Conservation (phyloP, 352 stramenopile genomes). For the Pythium aristosporum region DNA sequence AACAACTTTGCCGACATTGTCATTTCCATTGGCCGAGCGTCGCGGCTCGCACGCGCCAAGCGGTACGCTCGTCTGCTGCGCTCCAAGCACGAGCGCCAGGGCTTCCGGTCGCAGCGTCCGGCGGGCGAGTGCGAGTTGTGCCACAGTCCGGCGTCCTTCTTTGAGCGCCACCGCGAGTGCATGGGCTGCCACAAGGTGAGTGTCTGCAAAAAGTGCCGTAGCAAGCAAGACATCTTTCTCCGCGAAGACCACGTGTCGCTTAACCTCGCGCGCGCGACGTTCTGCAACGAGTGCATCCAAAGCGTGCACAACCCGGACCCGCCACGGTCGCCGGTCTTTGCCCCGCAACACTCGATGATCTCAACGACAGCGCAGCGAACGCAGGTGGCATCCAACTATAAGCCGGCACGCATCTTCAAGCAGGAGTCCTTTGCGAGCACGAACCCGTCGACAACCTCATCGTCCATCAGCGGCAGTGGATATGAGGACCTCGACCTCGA, state of each 20-base stretch:
- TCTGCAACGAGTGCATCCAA: constrained; percentile 15
- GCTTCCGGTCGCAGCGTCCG: not conserved
- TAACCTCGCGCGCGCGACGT: constrained; percentile 6
- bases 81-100: not conserved
- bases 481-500: not conserved
- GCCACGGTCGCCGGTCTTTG: not conserved
- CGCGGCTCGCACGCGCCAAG: constrained; percentile 13
- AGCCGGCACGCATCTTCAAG: not conserved
- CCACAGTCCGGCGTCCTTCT: constrained; percentile 12
- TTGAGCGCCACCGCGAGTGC: constrained; percentile 16
- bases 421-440: not conserved
- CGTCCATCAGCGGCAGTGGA: not conserved
- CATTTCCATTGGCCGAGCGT: constrained; percentile 12
- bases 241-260: constrained; percentile 2
- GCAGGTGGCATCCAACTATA: not conserved
- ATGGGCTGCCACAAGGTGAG: constrained; percentile 20
- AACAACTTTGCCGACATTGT: constrained; percentile 22
- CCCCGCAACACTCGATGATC: not conserved
- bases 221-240: constrained; percentile 7
- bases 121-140: constrained; percentile 10
- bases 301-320: not conserved
- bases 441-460: not conserved
- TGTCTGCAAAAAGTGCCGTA: constrained; percentile 25
- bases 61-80: constrained; percentile 6
- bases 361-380: not conserved